A percentile compares a stretch with the other conserved stretches of the same genome.
These are phyloP conservation scores for Annona squamosa DNA, from an alignment of 164 flowering plant species.

Conservation along the genomic window DNA sequence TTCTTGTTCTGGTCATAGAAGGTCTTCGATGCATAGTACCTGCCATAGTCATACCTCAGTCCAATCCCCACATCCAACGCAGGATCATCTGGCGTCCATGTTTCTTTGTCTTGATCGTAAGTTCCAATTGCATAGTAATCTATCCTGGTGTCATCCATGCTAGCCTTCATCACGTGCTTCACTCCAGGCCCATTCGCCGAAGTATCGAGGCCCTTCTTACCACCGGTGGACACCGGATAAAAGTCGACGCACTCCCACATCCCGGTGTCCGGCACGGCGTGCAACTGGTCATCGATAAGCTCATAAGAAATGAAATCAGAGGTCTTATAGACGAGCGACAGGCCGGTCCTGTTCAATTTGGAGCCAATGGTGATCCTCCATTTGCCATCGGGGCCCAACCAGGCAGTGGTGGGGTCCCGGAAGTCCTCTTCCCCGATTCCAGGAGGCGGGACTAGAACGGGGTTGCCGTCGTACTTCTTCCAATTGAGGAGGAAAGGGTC, in stretches of 20 bases:
- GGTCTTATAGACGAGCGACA: conserved; percentile 61
- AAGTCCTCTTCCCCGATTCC: conserved; percentile 55
- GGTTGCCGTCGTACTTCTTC: conserved; percentile 66
- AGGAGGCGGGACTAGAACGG: conserved; percentile 63
- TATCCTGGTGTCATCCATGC: conserved; percentile 53
- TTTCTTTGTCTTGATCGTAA: conserved; percentile 28
- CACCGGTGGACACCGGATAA: conserved; percentile 51
- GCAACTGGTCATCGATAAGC: conserved; percentile 31
- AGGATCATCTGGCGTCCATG: conserved; percentile 65
- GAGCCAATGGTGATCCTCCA: conserved; percentile 73
- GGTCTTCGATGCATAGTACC: conserved; percentile 74
- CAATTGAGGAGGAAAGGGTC: conserved; percentile 77
- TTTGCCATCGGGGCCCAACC: conserved; percentile 46
- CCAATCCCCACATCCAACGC: conserved; percentile 66
- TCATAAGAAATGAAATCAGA: conserved; percentile 47
- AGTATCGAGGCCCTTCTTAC: conserved; percentile 50
- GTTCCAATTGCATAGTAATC: conserved; percentile 78
- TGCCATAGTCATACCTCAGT: conserved; percentile 62
- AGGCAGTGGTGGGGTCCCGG: conserved; percentile 82
- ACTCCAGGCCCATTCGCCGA: conserved; percentile 50
- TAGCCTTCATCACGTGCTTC: conserved; percentile 71
- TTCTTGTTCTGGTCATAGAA: conserved; percentile 60
- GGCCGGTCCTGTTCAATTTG: conserved; percentile 45
- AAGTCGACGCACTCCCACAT: conserved; percentile 98
- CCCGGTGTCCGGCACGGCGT: conserved; percentile 63